Conservation (phyloP, 2,329 filamentous ascomycete species). For the Neofusicoccum cordaticola region DNA sequence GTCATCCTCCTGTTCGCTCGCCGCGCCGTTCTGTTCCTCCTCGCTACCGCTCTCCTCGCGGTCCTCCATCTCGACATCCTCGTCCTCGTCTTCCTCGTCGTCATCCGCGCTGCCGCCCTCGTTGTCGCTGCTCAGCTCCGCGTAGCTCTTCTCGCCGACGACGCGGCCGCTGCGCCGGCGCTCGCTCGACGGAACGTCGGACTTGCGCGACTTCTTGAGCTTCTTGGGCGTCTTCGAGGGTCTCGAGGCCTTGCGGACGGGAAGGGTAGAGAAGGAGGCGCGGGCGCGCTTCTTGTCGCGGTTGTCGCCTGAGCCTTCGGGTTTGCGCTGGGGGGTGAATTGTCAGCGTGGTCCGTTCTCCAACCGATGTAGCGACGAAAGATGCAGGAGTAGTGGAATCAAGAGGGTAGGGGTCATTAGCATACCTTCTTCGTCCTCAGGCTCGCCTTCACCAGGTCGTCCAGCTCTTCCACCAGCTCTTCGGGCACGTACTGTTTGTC, state of each 20-base stretch:
- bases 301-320: constrained; percentile 26
- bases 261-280: constrained; percentile 28
- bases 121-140: constrained; percentile 39
- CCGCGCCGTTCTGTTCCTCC: neutral
- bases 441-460: constrained; percentile 67
- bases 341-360: constrained; percentile 20
- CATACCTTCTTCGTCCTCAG: constrained; percentile 59
- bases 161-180: constrained; percentile 44
- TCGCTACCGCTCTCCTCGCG: constrained; percentile 13
- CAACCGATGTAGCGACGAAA: too few relatives aligned
- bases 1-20: constrained; percentile 15
- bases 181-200: constrained; percentile 38
- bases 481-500: constrained; percentile 81
- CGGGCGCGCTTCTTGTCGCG: constrained; percentile 34
- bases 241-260: constrained; percentile 33
- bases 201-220: constrained; percentile 28
- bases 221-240: constrained; percentile 39
- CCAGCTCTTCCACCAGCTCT: constrained; percentile 69
- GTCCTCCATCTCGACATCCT: constrained; percentile 25
- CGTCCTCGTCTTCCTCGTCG: constrained; percentile 27
- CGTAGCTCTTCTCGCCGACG: constrained; percentile 42
- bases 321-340: constrained; percentile 19
- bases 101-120: constrained; percentile 25
- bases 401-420: neutral
- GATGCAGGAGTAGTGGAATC: too few relatives aligned